phyloP scores from a whole-genome alignment of 306 rosid species.

The Benincasa hispida region DNA sequence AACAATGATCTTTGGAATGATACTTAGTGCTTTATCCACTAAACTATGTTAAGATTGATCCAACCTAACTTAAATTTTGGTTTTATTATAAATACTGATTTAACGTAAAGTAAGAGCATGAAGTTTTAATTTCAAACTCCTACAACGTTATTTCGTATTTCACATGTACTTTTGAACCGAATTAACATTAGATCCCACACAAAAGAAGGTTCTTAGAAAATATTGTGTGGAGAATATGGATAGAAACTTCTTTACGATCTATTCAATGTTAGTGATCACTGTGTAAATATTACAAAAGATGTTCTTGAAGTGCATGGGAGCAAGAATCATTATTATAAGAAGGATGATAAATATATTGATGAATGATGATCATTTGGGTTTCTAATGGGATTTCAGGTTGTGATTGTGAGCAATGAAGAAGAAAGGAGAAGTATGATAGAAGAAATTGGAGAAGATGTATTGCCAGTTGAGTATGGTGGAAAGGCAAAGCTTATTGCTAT shows the following conservation, averaged over 20 bases:
- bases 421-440: constrained; percentile 35
- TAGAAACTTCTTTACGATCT: neutral
- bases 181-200: neutral
- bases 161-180: neutral
- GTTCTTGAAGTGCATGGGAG: neutral
- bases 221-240: neutral
- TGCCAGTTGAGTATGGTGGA: constrained; percentile 87
- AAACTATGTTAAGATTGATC: neutral
- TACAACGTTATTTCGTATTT: neutral
- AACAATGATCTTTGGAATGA: no score
- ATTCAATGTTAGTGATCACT: neutral
- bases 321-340: neutral
- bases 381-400: constrained; percentile 34
- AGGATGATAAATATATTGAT: neutral
- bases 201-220: neutral
- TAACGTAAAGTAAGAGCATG: neutral
- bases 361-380: neutral
- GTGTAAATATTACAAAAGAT: neutral
- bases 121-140: no score
- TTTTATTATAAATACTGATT: neutral
- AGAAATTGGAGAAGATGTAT: constrained; percentile 60
- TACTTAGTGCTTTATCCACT: no score
- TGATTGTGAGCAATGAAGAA: constrained; percentile 52
- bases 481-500: constrained; percentile 44
- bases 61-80: neutral